Percentiles rank a stretch among this genome's conserved stretches.
Conservation (phyloP, 2,329 filamentous ascomycete genomes). For the Colletotrichum abscissum region DNA sequence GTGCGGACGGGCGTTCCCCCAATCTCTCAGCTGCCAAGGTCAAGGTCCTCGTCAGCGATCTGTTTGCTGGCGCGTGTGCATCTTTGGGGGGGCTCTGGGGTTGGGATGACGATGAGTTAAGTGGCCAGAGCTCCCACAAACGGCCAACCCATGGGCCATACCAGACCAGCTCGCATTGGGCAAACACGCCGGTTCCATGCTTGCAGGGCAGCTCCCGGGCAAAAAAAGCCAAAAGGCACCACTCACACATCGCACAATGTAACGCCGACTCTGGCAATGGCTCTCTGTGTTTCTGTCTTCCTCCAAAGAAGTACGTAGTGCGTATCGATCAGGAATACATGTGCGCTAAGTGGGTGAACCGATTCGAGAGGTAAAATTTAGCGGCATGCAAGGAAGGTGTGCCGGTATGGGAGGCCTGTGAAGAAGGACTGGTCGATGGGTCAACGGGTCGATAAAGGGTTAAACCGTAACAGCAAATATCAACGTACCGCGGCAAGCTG, state of each 20-base stretch:
- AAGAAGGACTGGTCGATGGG: background rate
- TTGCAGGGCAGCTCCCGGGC: background rate
- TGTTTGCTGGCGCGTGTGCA: background rate
- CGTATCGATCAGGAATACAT: background rate
- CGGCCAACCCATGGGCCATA: too few relatives aligned
- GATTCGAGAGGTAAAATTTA: background rate
- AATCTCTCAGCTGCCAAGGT: constrained; percentile 1
- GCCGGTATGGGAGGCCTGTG: constrained; percentile 6
- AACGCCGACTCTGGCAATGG: background rate
- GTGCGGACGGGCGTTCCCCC: background rate
- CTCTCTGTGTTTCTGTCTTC: background rate
- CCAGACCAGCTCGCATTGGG: background rate
- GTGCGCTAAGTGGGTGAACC: background rate
- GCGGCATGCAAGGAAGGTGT: background rate
- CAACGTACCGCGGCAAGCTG: background rate
- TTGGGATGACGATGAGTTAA: background rate
- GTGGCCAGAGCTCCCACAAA: constrained; percentile 3
- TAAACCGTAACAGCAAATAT: background rate
- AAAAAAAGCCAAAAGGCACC: background rate
- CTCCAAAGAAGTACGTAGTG: background rate
- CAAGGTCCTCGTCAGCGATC: background rate
- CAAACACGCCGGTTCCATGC: background rate
- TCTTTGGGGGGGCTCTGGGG: background rate
- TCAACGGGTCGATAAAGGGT: background rate
- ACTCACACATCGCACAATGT: background rate